These are phyloP conservation scores for Coleophoma eucalyptorum DNA, from an alignment of 2,329 filamentous ascomycete species.

Conservation along the genomic window DNA sequence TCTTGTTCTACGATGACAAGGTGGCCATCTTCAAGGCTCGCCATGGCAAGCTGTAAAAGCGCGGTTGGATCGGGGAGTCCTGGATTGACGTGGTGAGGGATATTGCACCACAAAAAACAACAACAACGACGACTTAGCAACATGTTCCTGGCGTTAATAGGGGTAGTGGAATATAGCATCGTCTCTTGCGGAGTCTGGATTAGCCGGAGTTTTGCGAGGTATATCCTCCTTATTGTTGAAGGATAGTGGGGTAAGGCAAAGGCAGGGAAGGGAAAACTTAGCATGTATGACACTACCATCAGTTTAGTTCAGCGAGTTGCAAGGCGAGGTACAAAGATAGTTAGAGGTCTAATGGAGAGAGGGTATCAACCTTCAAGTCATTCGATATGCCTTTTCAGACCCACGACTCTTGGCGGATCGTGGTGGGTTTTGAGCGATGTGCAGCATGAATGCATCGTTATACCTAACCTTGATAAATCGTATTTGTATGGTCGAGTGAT, in stretches of 20 bases:
- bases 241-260: background rate
- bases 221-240: background rate
- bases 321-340: too few species aligned
- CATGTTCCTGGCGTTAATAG: background rate
- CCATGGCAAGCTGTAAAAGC: slow-evolving; percentile 45
- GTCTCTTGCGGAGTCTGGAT: background rate
- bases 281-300: background rate
- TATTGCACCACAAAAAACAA: background rate
- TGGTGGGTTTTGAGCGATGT: too few species aligned
- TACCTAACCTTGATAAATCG: too few species aligned
- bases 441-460: too few species aligned
- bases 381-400: too few species aligned
- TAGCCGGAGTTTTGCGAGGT: background rate
- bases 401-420: too few species aligned
- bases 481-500: too few species aligned
- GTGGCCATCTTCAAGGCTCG: slow-evolving; percentile 76
- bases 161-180: background rate
- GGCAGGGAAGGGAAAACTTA: background rate
- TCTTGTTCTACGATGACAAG: slow-evolving; percentile 82
- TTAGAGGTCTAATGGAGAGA: too few species aligned
- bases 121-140: background rate
- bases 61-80: background rate
- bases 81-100: background rate
- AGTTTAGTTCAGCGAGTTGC: background rate
- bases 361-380: too few species aligned